Base-by-base conservation (phyloP, 305 asterid species). In the Fraxinus baroniana region DNA sequence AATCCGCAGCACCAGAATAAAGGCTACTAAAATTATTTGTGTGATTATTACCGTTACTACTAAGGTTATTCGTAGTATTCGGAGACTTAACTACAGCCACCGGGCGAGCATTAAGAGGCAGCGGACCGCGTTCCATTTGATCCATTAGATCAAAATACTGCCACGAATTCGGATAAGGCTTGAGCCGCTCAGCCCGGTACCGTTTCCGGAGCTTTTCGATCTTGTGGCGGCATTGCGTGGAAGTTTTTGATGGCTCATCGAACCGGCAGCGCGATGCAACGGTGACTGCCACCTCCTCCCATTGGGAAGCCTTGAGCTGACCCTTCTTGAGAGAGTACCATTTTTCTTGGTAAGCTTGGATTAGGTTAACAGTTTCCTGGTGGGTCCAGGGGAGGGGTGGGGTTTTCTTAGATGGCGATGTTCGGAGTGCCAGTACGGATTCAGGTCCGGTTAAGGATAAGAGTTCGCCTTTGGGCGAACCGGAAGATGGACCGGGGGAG, bases 201-300 rank as follows among this genome's bases (percentile, higher is more conserved):
- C 98, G 89, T 80, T 94, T 95, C 20, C 99, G 89, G 26, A 95
- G 98, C 83, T 95, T 95, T 86, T 95, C 98, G 76, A 95, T 94
- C 83, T 95, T 95, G 89, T 95, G 99, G 85, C 99, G 97, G 87
- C 99, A 95, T 85, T 95, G 99, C 8, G 95, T 94, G 84, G 99
- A 70, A 83, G 99, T 88, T 73, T 94, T 94, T 0, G 97, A 88
- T 5, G 97, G 97, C 26, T 87, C 92, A 76, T 89, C 94, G 85
- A 85, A 88, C 80, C 97, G 95, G 86, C 97, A 94, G 46, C 93
- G 91, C 78, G 94, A 91, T 82, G 98, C 97, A 33, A 95, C 96
- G 85, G 93, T 81, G 83, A 83, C 68, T 74, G 97, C 85, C 35
- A 92, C 97, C 73, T 90, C 94, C 84, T 93, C 94, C 98, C 99